phyloP scores from a whole-genome alignment of 1,284 basidiomycete species.

The Stygiomarasmius scandens region DNA sequence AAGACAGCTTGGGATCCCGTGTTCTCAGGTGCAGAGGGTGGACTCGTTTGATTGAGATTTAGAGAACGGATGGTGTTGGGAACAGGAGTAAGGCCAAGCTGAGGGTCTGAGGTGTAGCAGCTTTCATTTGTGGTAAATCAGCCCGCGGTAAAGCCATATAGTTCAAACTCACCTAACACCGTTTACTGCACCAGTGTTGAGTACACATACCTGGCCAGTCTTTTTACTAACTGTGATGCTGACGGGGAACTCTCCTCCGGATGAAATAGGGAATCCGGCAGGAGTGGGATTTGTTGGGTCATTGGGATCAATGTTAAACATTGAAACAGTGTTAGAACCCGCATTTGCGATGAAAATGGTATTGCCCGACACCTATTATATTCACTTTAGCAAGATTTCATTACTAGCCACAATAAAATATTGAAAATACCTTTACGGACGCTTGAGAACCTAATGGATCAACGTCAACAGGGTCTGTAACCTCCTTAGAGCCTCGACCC shows the following conservation, averaged over 20 bases:
- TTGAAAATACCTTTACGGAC: conserved; percentile 35
- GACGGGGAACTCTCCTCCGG: conserved; percentile 50
- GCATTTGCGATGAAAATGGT: conserved; percentile 16
- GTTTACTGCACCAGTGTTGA: conserved; percentile 48
- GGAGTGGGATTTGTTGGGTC: conserved; percentile 40
- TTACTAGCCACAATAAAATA: background rate
- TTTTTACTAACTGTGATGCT: conserved; percentile 45
- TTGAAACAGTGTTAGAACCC: conserved; percentile 48
- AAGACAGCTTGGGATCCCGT: conserved; percentile 34
- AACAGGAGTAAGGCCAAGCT: conserved; percentile 34
- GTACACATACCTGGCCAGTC: conserved; percentile 41
- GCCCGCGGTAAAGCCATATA: too few species aligned
- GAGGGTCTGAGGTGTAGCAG: conserved; percentile 45
- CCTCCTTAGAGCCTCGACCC: conserved; percentile 40
- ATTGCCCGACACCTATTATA: background rate
- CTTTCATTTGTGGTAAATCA: conserved; percentile 23
- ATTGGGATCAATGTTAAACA: conserved; percentile 45
- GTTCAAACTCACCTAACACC: conserved; percentile 49
- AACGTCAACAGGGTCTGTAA: background rate
- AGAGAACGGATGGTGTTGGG: conserved; percentile 40
- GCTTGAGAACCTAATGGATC: conserved; percentile 51
- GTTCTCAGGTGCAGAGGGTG: conserved; percentile 39
- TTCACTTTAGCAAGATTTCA: too few species aligned
- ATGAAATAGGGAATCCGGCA: conserved; percentile 42
- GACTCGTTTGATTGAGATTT: conserved; percentile 47